Evolutionary conservation across 345 rosid genomes (phyloP).

Genomic region (Citrus hindsii): DNA sequence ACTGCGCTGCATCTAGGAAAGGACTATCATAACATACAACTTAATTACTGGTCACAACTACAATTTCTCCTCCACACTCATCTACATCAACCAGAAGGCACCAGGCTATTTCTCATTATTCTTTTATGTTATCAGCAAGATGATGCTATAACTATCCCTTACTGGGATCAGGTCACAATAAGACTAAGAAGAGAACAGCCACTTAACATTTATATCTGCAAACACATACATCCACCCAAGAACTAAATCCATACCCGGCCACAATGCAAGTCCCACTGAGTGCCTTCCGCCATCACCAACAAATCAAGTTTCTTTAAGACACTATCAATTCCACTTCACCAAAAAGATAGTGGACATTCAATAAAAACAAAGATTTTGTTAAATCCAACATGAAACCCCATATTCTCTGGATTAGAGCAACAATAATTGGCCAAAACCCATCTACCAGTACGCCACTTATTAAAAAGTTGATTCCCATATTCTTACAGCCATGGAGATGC

Average conservation of each 20-base stretch:
- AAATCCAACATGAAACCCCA: slow-evolving; percentile 8
- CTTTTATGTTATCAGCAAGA: slow-evolving; percentile 6
- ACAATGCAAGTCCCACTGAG: background rate
- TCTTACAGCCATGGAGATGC: slow-evolving; percentile 9
- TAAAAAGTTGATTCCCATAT: slow-evolving; percentile 9
- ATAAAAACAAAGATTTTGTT: background rate
- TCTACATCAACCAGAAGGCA: slow-evolving; percentile 17
- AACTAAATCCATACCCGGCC: background rate
- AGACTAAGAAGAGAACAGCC: slow-evolving; percentile 8
- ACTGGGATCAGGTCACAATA: slow-evolving; percentile 9
- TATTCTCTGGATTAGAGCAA: slow-evolving; percentile 7
- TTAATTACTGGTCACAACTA: slow-evolving; percentile 7
- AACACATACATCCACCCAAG: slow-evolving; percentile 1
- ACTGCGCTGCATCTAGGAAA: slow-evolving; percentile 13
- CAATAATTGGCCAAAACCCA: background rate
- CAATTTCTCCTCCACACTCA: slow-evolving; percentile 13
- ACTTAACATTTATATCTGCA: slow-evolving; percentile 6
- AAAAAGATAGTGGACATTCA: slow-evolving; percentile 3
- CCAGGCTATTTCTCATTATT: background rate
- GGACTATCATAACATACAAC: slow-evolving; percentile 5
- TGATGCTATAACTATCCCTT: slow-evolving; percentile 10
- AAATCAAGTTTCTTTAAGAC: background rate
- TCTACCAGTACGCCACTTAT: background rate
- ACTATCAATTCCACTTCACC: slow-evolving; percentile 1
- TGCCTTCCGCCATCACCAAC: slow-evolving; percentile 3